These are phyloP conservation scores for Cutaneotrichosporon mucoides DNA, from an alignment of 1,284 basidiomycete species.

Conservation along the genomic window DNA sequence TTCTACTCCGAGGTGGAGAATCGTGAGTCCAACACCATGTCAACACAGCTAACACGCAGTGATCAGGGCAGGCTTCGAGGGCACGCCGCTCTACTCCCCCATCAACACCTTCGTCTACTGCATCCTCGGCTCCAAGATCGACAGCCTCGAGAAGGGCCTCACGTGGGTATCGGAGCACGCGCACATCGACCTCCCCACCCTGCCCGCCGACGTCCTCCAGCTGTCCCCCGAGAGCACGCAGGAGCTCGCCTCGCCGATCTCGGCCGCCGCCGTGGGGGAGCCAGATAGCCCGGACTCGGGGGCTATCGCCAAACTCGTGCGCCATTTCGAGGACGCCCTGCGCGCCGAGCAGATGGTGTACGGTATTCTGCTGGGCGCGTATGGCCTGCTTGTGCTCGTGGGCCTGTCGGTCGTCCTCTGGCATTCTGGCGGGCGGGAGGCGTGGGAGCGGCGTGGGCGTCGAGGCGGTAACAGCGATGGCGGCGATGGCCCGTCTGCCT, in stretches of 20 bases:
- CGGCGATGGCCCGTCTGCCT: not conserved
- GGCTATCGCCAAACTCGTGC: constrained; percentile 67
- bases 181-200: constrained; percentile 66
- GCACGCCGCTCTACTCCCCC: constrained; percentile 72
- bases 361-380: constrained; percentile 70
- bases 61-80: constrained; percentile 69
- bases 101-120: constrained; percentile 85
- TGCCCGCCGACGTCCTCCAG: constrained; percentile 69
- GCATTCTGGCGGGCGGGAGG: constrained; percentile 29
- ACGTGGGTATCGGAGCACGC: constrained; percentile 90
- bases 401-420: constrained; percentile 40
- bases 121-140: constrained; percentile 82
- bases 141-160: constrained; percentile 76
- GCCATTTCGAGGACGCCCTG: constrained; percentile 66
- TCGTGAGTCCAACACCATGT: constrained; percentile 23
- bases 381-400: constrained; percentile 51
- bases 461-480: not conserved
- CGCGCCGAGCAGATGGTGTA: constrained; percentile 80
- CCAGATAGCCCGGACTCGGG: constrained; percentile 55
- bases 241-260: constrained; percentile 72
- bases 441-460: not conserved
- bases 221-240: constrained; percentile 66
- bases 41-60: constrained; percentile 15
- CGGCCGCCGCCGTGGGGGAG: constrained; percentile 70
- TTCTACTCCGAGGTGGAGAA: constrained; percentile 52